Evolutionary conservation across 2,329 filamentous ascomycete species (phyloP), one percentile per base, ranked within the genome.

Genomic region (Westerdykella ornata): DNA sequence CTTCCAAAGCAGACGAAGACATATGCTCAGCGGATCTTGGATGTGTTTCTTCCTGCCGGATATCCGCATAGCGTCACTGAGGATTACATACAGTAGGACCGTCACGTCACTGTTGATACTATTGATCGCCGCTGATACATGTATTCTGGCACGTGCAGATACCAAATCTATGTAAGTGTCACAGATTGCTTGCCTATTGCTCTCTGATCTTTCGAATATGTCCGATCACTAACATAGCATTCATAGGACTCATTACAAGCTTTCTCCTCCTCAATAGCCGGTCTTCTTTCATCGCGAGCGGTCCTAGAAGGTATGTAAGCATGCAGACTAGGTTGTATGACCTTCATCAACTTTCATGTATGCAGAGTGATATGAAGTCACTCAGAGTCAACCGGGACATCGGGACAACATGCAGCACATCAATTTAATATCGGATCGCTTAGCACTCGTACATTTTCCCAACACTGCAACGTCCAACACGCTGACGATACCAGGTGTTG

Each of bases 1-100:
- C 38, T 38, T 16, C 51, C 51, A 5, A 39, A 42, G 13, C 22
- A 41, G n/a, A 34, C 39, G 15, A 59, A 55, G 38, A 28, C 46
- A 15, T 48, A 59, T 42, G 60, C 59, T 51, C 66, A 66, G 52
- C 62, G 49, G 41, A 47, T 78, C 2, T 61, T 88, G 32, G 81
- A 87, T 51, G 77, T 89, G 19, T 94, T 95, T 60, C 74, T 95
- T 1, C 89, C 89, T 0, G 81, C 85, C 1, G 88, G 88, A n/a
- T 96, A 84, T 64, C 89, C 88, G 1, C 78, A 88, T 51, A 92
- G 83, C 37, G 89, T 96, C 20, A 90, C 84, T 1, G 71, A 78
- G 12, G 88, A 96, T 65, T 96, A 96, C 65, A 72, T 88, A 4
- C 74, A 82, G 69, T 94, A 78, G 63, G 82, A 66, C n/a, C 30